A percentile compares a stretch with the other conserved stretches of the same genome.
These are phyloP conservation scores for Diaporthe vexans DNA, from an alignment of 2,329 filamentous ascomycete species.

Conservation along the genomic window DNA sequence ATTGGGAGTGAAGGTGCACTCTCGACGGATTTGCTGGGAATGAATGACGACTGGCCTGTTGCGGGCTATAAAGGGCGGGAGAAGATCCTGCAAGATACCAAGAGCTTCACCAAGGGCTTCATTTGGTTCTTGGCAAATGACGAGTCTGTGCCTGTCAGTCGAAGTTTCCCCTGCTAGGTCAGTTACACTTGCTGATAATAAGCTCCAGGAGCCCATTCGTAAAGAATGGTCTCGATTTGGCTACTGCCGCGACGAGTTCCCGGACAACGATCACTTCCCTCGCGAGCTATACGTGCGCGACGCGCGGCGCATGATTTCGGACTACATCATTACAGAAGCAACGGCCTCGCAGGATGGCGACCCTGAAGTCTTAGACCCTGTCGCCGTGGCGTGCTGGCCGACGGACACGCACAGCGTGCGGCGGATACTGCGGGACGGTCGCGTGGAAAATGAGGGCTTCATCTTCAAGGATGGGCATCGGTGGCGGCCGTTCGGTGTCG, in stretches of 20 bases:
- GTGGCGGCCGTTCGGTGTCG: too few relatives aligned
- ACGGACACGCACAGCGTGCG: too few relatives aligned
- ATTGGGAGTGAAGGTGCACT: constrained; percentile 3
- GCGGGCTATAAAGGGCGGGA: background rate
- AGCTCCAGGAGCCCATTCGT: constrained; percentile 10
- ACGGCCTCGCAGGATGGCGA: too few relatives aligned
- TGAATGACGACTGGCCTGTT: constrained; percentile 13
- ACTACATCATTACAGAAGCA: background rate
- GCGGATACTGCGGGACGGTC: too few relatives aligned
- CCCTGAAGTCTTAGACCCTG: too few relatives aligned
- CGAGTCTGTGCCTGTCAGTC: background rate
- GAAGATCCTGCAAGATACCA: background rate
- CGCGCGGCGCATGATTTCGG: constrained; percentile 40
- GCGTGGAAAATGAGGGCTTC: too few relatives aligned
- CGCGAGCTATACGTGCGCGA: constrained; percentile 49
- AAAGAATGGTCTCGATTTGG: constrained; percentile 45
- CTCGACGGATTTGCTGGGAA: background rate
- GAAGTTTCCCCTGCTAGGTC: too few relatives aligned
- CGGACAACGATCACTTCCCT: constrained; percentile 47
- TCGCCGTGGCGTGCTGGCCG: too few relatives aligned
- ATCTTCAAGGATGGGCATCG: too few relatives aligned
- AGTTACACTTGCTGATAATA: too few relatives aligned
- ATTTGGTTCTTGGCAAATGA: background rate
- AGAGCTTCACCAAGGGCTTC: constrained; percentile 5
- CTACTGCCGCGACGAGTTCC: constrained; percentile 48